Percentiles rank a stretch among this genome's conserved stretches.
These are phyloP conservation scores for Flueggea neowawraea DNA, from an alignment of 441 rosid species.

Conservation along the genomic window DNA sequence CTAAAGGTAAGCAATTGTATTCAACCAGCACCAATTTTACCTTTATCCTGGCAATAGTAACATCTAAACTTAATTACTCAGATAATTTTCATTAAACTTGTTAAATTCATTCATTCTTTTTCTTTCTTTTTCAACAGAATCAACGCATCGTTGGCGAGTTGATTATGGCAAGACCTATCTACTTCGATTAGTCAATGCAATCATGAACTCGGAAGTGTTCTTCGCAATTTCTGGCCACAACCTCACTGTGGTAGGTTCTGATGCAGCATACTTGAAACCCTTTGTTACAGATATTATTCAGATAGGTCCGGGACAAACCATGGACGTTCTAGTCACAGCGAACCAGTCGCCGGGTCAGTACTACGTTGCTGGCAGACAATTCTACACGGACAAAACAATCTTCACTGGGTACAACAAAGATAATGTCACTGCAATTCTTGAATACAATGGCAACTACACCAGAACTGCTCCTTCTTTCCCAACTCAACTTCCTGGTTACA, in stretches of 20 bases:
- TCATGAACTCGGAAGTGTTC: constrained; percentile 22
- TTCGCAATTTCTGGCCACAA: constrained; percentile 24
- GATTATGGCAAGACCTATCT: constrained; percentile 25
- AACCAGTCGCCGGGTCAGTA: constrained; percentile 18
- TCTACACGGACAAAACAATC: constrained; percentile 1
- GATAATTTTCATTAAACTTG: too few relatives aligned
- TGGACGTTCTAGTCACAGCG: constrained; percentile 26
- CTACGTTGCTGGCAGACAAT: constrained; percentile 24
- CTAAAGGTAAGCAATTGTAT: constrained; percentile 1
- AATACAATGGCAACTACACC: constrained; percentile 19
- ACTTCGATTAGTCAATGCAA: constrained; percentile 23
- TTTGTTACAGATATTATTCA: constrained; percentile 12
- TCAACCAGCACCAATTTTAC: too few relatives aligned
- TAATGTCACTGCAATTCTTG: constrained; percentile 24
- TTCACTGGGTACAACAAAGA: constrained; percentile 16
- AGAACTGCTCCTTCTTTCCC: constrained; percentile 16
- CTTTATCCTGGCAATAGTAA: too few relatives aligned
- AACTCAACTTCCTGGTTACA: constrained; percentile 10
- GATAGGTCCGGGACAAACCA: constrained; percentile 30
- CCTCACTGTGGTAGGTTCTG: constrained; percentile 25
- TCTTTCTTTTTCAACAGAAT: constrained; percentile 6
- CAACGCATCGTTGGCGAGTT: constrained; percentile 16
- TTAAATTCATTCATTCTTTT: too few relatives aligned
- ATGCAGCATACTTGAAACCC: constrained; percentile 29
- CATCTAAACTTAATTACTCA: too few relatives aligned